Evolutionary conservation across 208 protist species (phyloP).

Genomic region (Leishmania turanica): DNA sequence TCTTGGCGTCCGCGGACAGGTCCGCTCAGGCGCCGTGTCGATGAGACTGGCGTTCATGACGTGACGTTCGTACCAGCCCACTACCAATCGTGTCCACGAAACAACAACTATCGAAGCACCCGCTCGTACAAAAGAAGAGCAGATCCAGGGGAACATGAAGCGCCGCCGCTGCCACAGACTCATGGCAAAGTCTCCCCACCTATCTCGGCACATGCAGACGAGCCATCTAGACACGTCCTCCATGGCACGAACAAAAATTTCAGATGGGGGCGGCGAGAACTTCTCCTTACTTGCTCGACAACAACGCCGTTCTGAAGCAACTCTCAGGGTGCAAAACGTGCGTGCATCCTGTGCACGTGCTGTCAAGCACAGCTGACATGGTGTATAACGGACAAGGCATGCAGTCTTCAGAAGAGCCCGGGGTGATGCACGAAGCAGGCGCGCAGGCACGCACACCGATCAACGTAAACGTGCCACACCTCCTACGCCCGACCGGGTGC

Average conservation of each 20-base stretch:
- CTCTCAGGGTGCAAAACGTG: neutral
- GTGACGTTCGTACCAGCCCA: neutral
- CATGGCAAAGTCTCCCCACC: neutral
- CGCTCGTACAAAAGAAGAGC: neutral
- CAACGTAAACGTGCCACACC: neutral
- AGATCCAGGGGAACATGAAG: neutral
- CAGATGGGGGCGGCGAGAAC: no score
- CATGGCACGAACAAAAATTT: no score
- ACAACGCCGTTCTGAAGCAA: neutral
- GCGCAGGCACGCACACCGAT: neutral
- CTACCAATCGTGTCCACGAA: neutral
- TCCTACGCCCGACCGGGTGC: neutral
- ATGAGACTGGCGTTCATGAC: no score
- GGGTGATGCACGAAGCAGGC: neutral
- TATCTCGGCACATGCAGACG: neutral
- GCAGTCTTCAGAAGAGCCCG: neutral
- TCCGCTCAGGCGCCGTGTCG: no score
- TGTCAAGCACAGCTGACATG: neutral
- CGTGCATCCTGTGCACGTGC: no score
- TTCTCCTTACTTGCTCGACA: neutral
- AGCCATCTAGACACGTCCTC: neutral
- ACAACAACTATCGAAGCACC: neutral
- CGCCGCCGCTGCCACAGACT: neutral
- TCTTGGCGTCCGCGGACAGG: no score
- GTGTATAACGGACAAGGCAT: neutral